Percentiles rank a stretch among this genome's conserved stretches.
These are phyloP conservation scores for Brasenia schreberi DNA, from an alignment of 164 flowering plant genomes.

Conservation along the genomic window DNA sequence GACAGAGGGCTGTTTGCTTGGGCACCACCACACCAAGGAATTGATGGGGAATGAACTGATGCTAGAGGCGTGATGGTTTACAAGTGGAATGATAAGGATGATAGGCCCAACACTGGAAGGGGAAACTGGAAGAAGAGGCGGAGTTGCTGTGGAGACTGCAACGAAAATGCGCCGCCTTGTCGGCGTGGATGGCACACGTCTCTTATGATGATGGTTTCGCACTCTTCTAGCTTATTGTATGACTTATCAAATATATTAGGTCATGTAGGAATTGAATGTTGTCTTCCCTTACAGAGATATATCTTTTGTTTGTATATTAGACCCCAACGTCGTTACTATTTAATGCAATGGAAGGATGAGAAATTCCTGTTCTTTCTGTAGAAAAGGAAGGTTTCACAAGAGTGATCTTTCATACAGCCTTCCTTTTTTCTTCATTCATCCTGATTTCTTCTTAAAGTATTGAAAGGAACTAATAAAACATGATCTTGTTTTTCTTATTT, in stretches of 20 bases:
- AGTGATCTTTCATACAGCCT: too few relatives aligned
- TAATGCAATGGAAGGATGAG: too few relatives aligned
- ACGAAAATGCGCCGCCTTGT: slow-evolving; percentile 52
- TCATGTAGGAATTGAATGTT: not conserved
- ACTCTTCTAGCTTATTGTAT: slow-evolving; percentile 12
- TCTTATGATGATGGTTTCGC: slow-evolving; percentile 68
- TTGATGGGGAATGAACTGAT: slow-evolving; percentile 73
- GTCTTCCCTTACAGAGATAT: too few relatives aligned
- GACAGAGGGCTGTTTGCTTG: slow-evolving; percentile 53
- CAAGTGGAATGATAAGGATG: slow-evolving; percentile 51
- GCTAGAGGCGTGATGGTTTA: slow-evolving; percentile 58
- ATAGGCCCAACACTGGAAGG: slow-evolving; percentile 53
- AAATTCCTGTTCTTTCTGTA: too few relatives aligned
- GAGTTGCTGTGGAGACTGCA: slow-evolving; percentile 67
- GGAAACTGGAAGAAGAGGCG: slow-evolving; percentile 63
- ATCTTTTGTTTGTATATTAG: too few relatives aligned
- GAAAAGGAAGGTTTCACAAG: too few relatives aligned
- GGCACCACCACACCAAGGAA: slow-evolving; percentile 75
- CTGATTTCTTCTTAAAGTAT: too few relatives aligned
- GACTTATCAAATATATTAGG: not conserved
- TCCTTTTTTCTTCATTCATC: too few relatives aligned
- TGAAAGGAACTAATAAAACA: too few relatives aligned
- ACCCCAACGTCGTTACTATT: too few relatives aligned
- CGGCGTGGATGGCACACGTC: slow-evolving; percentile 38
- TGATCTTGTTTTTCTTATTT: too few relatives aligned